A percentile compares a stretch with the other conserved stretches of the same genome.
Evolutionary conservation across 148 eudicot species (phyloP).

Genomic region (Fagopyrum esculentum): DNA sequence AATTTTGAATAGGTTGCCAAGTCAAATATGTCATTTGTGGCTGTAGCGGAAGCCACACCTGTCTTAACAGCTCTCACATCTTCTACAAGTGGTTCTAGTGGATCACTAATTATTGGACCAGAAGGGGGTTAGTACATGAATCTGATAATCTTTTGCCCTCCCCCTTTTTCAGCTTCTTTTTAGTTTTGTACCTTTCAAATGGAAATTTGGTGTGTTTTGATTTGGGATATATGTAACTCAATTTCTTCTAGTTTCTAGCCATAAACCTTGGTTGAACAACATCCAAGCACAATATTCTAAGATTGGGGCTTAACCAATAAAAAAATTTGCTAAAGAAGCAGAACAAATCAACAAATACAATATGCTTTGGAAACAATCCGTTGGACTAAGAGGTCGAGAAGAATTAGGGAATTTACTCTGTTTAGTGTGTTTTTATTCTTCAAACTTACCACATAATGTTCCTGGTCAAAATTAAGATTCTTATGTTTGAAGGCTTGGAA

Average conservation of each 20-base stretch:
- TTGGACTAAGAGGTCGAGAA: background rate
- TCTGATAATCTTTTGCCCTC: background rate
- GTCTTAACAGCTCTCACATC: conserved; percentile 42
- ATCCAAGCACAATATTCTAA: background rate
- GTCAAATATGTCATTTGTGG: conserved; percentile 67
- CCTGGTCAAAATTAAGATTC: background rate
- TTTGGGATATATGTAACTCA: background rate
- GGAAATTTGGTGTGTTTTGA: no score
- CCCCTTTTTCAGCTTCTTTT: background rate
- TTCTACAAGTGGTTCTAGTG: conserved; percentile 36
- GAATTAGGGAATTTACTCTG: background rate
- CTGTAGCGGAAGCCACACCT: conserved; percentile 84
- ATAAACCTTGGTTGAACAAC: background rate
- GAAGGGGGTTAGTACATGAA: conserved; percentile 77
- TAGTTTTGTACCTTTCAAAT: no score
- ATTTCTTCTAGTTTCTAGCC: background rate
- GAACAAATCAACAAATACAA: background rate
- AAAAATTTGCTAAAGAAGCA: background rate
- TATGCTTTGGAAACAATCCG: background rate
- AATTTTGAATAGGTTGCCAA: conserved; percentile 36
- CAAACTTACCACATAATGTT: background rate
- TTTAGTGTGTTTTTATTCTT: background rate
- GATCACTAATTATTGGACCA: conserved; percentile 82
- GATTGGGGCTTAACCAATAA: background rate
- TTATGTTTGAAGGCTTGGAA: no score